Evolutionary conservation across 2,329 filamentous ascomycete species (phyloP).

Genomic region (Apiospora rasikravindrae): DNA sequence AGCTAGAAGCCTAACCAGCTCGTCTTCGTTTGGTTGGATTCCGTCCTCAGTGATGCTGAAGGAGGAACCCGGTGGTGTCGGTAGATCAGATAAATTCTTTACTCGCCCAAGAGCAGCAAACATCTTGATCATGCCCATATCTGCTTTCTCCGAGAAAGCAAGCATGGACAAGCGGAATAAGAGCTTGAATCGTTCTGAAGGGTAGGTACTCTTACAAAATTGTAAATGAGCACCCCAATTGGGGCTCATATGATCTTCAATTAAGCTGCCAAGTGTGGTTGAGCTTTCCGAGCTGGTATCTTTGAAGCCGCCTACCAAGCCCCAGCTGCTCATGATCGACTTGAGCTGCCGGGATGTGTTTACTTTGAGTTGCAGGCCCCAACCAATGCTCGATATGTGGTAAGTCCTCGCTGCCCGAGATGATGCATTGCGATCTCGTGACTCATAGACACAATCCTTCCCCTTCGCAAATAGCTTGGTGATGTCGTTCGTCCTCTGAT

Average conservation of each 20-base stretch:
- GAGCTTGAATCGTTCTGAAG: slow-evolving; percentile 20
- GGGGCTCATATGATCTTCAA: slow-evolving; percentile 26
- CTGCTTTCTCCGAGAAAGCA: slow-evolving; percentile 31
- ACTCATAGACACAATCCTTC: not conserved
- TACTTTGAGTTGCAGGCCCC: not conserved
- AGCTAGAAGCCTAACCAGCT: not conserved
- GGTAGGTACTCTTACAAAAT: slow-evolving; percentile 28
- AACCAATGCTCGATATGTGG: slow-evolving; percentile 19
- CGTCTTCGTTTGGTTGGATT: not conserved
- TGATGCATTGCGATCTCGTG: not conserved
- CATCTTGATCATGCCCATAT: slow-evolving; percentile 30
- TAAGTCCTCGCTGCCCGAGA: slow-evolving; percentile 15
- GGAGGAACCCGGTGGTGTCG: not conserved
- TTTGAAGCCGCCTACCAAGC: slow-evolving; percentile 37
- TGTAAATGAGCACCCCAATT: slow-evolving; percentile 37
- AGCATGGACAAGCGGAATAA: slow-evolving; percentile 35
- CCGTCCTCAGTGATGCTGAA: not conserved
- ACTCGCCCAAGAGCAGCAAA: not conserved
- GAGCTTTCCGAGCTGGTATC: slow-evolving; percentile 7
- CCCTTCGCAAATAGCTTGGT: not conserved
- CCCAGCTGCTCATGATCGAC: slow-evolving; percentile 29
- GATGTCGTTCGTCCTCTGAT: not conserved
- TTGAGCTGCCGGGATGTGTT: not conserved
- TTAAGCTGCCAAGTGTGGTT: not conserved
- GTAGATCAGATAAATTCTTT: not conserved